Evolutionary conservation across 768 basidiomycete species (phyloP).

Genomic region (Pisolithus sp.): DNA sequence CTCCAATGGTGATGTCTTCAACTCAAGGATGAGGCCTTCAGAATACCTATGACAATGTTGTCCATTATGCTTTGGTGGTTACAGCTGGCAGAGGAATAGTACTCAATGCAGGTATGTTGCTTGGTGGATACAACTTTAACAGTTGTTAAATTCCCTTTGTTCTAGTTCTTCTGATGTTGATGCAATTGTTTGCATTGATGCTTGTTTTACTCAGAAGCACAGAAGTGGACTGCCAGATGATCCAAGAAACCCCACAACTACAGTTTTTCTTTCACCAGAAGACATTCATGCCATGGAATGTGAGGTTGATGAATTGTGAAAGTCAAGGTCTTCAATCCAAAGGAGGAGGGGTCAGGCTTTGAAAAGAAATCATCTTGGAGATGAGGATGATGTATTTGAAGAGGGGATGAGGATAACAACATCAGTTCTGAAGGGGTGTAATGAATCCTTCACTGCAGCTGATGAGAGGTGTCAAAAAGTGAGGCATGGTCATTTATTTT

Average conservation of each 20-base stretch:
- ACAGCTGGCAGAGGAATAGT: not conserved
- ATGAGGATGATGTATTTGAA: no score
- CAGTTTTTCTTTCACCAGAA: constrained; percentile 15
- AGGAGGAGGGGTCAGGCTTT: not conserved
- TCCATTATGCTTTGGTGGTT: constrained; percentile 24
- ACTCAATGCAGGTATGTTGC: not conserved
- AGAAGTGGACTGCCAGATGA: constrained; percentile 7
- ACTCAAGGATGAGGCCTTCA: constrained; percentile 2
- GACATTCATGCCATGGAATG: not conserved
- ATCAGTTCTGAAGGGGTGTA: constrained; percentile 27
- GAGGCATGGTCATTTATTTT: not conserved
- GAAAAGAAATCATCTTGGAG: not conserved
- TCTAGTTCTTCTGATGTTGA: constrained; percentile 13
- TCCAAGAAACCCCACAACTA: constrained; percentile 9
- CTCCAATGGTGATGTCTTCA: not conserved
- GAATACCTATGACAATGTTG: constrained; percentile 18
- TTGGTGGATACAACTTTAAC: not conserved
- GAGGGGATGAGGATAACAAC: constrained; percentile 17
- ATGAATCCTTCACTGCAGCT: constrained; percentile 20
- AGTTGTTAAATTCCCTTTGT: not conserved
- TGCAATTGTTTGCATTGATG: constrained; percentile 28
- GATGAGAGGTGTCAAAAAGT: constrained; percentile 9
- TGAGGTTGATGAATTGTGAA: not conserved
- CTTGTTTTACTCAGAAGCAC: constrained; percentile 31
- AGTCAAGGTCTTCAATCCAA: not conserved